Evolutionary conservation across 352 stramenopile species (phyloP), one percentile per base, ranked within the genome.

Genomic region (Phytophthora fragariaefolia): DNA sequence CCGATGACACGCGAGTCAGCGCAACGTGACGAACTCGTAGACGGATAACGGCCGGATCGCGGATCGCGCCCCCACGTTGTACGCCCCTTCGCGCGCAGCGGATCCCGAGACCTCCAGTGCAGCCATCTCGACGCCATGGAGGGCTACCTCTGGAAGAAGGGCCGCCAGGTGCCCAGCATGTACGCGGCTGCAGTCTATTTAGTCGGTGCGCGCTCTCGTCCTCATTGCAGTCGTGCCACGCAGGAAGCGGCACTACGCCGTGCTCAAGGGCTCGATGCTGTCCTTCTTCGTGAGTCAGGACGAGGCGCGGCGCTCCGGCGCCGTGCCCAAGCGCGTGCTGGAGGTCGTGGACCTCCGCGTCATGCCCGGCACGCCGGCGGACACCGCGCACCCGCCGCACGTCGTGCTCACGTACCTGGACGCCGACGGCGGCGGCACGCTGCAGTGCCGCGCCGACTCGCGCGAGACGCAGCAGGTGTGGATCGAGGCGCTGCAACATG

Each of bases 251-350:
- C 72, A 83, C 58, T 94, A 84, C 54, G 89, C 79, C 50, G 86
- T 92, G 30, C 78, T 92, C 3, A 90, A 94, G 57, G 84, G 84
- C 54, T 91, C 82, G 1, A 92, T 94, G 86, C 74, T 94, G 24
- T 67, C 79, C 7, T 85, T 81, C 40, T 92, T 92, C 66, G 63
- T 67, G 4, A 80, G 56, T 18, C 63, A 83, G 26, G 73, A 91
- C 43, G 86, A 93, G 28, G 76, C 69, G 30, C 54, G 76, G 48
- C 75, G 79, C 0, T 64, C 72, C 4, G 66, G 71, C 3, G 62
- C 73, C 1, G 73, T 73, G 3, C 86, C 86, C 0, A 78, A 83
- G 20, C 80, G 83, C 17, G 84, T 94, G 12, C 51, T 91, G 4
- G 86, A 92, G 42, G 66, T 93, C n/a, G 52, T 78, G 1, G 71